Base-by-base conservation (phyloP, 73 alveolate species). In the Tetrahymena elliotti region DNA sequence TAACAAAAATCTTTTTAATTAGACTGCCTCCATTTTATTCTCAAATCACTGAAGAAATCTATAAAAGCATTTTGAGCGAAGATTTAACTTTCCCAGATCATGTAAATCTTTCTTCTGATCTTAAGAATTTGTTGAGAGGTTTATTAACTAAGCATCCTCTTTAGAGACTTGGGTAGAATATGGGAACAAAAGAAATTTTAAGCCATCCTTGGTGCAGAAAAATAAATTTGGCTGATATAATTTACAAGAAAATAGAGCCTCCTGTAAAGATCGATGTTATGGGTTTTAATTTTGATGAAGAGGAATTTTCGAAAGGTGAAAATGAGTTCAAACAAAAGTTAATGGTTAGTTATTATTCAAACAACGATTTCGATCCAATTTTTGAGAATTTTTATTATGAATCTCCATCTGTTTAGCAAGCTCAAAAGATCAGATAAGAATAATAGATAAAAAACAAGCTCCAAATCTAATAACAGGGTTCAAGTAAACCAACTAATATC, bases 1-100 rank as follows among this genome's bases (percentile, higher is more conserved):
- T 22, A 68, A 22, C 20, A 47, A 18, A 22, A 1, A 31, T 24
- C 4, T n/a, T 22, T 18, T 7, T 18, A 18, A 27, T 22, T 68
- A 68, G 88, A 11, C 93, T 94, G 31, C 96, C 96, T 68, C 96
- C 96, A 6, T 94, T 94, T 83, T 94, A 94, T 84, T 94, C 96
- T 40, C 38, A 93, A 22, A 94, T 83, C 33, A 94, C 96, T n/a
- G 96, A 94, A 33, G 96, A 94, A 38, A 94, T 94, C 4, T 94
- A 94, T 94, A 83, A 82, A 34, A 94, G 94, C 31, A 94, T 94
- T 20, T 83, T 94, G 8, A 94, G 83, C 52, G 82, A 94, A 84
- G 93, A 84, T 41, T 52, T 94, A 8, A 94, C 94, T 40, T 94
- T 94, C 52, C 96, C 96, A 6, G 40, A 92, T 93, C 92, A 54